Conservation (phyloP, 139 green algal species). For the Auxenochlorella protothecoides region DNA sequence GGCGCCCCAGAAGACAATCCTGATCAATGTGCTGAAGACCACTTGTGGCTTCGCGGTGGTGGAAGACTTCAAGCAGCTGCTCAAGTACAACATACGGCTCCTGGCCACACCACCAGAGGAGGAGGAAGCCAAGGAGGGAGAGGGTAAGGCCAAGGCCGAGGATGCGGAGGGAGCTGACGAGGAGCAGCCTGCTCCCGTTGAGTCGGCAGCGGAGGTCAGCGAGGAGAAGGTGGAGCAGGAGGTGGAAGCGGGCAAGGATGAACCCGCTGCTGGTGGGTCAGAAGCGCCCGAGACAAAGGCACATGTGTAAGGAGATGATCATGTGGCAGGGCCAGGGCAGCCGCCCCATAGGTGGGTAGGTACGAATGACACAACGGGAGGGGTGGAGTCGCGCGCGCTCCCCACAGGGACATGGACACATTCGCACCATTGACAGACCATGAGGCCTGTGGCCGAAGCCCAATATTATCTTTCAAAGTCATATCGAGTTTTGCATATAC, state of each 20-base stretch:
- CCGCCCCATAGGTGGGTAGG: no score
- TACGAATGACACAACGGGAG: no score
- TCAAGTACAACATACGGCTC: conserved; percentile 12
- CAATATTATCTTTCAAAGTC: no score
- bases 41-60: conserved; percentile 32
- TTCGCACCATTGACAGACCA: no score
- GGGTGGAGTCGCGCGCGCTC: no score
- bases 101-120: conserved; percentile 4
- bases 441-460: no score
- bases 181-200: background rate
- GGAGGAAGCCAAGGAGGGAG: conserved; percentile 9
- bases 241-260: background rate
- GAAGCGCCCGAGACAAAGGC: no score
- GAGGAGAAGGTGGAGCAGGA: no score
- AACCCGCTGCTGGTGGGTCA: background rate
- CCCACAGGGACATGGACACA: no score
- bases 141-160: background rate
- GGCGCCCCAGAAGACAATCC: conserved; percentile 28
- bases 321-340: no score
- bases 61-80: conserved; percentile 24
- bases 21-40: conserved; percentile 36
- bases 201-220: background rate
- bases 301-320: no score
- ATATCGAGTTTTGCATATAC: background rate
- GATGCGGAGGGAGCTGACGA: background rate